Base-by-base conservation (phyloP, 192 early-diverging fungal genomes). In the Pilobolus umbonatus region DNA sequence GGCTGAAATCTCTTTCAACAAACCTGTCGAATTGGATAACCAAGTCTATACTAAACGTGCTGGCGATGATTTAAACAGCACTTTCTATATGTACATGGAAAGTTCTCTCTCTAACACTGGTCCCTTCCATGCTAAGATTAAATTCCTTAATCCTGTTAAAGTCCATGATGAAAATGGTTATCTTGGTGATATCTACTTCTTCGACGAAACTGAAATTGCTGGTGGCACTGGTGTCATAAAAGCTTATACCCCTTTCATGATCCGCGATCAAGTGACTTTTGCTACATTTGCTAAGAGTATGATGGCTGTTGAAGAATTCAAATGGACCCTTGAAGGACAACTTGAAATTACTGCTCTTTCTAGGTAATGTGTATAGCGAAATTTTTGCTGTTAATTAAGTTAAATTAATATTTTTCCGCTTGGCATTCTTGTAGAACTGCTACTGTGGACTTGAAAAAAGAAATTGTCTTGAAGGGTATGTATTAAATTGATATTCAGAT, bases 71-170 rank as follows among this genome's bases (percentile, higher is more conserved):
- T 34, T 47, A 9, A 69, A 83, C 32, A 62, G 40, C 19, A 58
- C 55, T 8, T 64, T 80, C 25, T 45, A 59, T 17, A 75, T 72
- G 69, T 21, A 39, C 25, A 77, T 78, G 69, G 49, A 61, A 22
- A 69, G 72, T 35, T 31, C 32, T 8, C 46, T 80, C 17, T 54
- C 53, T 6, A 67, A 78, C 26, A 78, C 76, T 38, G 80, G 80
- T 45, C 76, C 78, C 17, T 80, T 82, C 64, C 31, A 63, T 19
- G 78, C 78, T 5, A 75, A 58, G 24, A 73, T 82, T 42, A 40
- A 49, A 36, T 82, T 82, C 61, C 43, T 57, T 4, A 69, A 74
- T 34, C 71, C 69, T 29, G 63, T 79, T 32, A 10, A 61, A 4
- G 68, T 80, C 24, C 61, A 57, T 25, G 78, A 75, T 39, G 72